phyloP scores from a whole-genome alignment of 371 early-diverging fungal species.

The Blakeslea trispora region DNA sequence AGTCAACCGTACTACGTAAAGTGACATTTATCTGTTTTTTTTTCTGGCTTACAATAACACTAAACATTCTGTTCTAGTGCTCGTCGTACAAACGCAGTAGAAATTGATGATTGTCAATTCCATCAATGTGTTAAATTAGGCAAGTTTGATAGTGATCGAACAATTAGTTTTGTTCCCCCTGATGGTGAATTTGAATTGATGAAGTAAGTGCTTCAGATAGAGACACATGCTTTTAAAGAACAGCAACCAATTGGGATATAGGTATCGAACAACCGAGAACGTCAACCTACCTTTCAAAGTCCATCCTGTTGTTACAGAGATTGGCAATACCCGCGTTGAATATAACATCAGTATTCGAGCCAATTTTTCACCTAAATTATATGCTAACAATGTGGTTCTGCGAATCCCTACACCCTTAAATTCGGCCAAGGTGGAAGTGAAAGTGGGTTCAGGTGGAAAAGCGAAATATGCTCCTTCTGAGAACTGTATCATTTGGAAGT shows the following conservation, averaged over 20 bases:
- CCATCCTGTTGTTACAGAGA: conserved; percentile 81
- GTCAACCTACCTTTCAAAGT: conserved; percentile 86
- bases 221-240: too few relatives aligned
- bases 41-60: too few relatives aligned
- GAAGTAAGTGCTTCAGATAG: too few relatives aligned
- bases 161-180: conserved; percentile 96
- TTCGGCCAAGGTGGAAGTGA: conserved; percentile 71
- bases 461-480: conserved; percentile 87
- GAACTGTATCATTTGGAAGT: conserved; percentile 90
- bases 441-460: conserved; percentile 72
- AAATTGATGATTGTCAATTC: conserved; percentile 90
- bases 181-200: conserved; percentile 97
- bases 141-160: conserved; percentile 79
- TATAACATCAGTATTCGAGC: conserved; percentile 78
- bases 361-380: conserved; percentile 75
- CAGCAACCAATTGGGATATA: too few relatives aligned
- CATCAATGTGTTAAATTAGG: conserved; percentile 91
- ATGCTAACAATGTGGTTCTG: conserved; percentile 80
- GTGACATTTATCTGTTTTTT: conserved; percentile 1
- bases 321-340: conserved; percentile 76
- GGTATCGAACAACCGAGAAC: conserved; percentile 87
- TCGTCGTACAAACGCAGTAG: conserved; percentile 67
- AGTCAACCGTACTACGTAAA: conserved; percentile 43
- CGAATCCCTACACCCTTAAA: conserved; percentile 86
- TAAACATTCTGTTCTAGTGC: conserved; percentile 22